Conservation (phyloP, 768 basidiomycete species). For the Podaxis carcinomalis region DNA sequence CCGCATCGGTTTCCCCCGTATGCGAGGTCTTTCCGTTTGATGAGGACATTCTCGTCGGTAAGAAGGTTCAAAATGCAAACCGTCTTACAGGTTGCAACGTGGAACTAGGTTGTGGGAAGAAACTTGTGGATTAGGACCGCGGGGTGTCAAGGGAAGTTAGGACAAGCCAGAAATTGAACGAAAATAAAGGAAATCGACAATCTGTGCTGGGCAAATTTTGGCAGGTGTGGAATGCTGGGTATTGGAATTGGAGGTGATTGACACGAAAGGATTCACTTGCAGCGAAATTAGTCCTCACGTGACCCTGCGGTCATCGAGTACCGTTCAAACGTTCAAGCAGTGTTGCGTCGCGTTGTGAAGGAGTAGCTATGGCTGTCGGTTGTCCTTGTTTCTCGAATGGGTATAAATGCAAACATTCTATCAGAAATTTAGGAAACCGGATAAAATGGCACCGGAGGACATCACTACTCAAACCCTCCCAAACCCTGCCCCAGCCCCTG, state of each 20-base stretch:
- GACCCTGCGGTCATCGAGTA: too few species aligned
- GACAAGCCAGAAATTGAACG: not conserved
- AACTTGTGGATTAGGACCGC: not conserved
- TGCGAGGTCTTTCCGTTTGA: conserved; percentile 14
- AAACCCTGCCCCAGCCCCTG: not conserved
- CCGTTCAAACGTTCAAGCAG: too few species aligned
- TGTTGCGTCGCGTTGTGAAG: not conserved
- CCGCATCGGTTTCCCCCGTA: conserved; percentile 29
- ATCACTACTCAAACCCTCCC: not conserved
- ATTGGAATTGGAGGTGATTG: too few species aligned
- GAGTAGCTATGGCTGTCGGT: not conserved
- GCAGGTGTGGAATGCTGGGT: too few species aligned
- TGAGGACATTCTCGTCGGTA: conserved; percentile 3
- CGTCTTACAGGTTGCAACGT: not conserved
- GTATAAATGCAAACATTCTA: not conserved
- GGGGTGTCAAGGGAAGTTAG: not conserved
- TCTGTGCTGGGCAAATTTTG: too few species aligned
- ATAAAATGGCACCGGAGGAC: not conserved
- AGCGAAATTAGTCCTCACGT: too few species aligned
- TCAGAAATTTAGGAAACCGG: not conserved
- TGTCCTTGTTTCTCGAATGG: not conserved
- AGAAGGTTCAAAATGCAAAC: not conserved
- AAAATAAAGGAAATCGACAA: too few species aligned
- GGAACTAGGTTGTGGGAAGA: not conserved
- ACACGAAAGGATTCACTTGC: too few species aligned